Percentiles rank a stretch among this genome's conserved stretches.
Evolutionary conservation across 495 filamentous ascomycete genomes (phyloP).

Genomic region (Daldinia caldariorum): DNA sequence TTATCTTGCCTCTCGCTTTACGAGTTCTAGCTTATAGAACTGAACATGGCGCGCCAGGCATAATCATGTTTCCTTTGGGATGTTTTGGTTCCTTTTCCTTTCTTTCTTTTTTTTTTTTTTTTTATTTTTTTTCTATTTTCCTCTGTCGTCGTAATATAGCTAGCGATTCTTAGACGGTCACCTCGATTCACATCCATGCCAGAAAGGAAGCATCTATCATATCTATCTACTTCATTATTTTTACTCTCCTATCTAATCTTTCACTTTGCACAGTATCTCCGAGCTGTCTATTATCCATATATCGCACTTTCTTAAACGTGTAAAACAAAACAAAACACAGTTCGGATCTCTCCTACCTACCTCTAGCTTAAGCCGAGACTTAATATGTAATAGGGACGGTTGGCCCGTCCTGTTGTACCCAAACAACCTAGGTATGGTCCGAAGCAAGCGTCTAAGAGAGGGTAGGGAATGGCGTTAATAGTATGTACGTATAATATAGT

Average conservation of each 20-base stretch:
- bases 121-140: constrained; percentile 19
- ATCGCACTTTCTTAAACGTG: constrained; percentile 8
- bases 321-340: constrained; percentile 26
- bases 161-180: constrained; percentile 42
- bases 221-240: constrained; percentile 16
- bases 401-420: background rate
- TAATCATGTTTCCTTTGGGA: constrained; percentile 13
- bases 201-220: constrained; percentile 34
- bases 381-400: constrained; percentile 22
- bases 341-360: background rate
- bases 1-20: constrained; percentile 11
- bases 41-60: constrained; percentile 9
- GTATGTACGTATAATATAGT: background rate
- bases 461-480: background rate
- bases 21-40: constrained; percentile 14
- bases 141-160: constrained; percentile 38
- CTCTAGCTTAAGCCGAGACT: constrained; percentile 11
- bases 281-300: constrained; percentile 1
- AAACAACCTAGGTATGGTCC: background rate
- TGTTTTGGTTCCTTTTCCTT: background rate
- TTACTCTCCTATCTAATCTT: background rate
- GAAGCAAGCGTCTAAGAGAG: background rate
- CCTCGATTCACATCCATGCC: constrained; percentile 41
- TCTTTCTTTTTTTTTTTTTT: constrained; percentile 6
- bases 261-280: background rate